Conservation (phyloP, 2,329 filamentous ascomycete species). For the Neopestalotiopsis sp. region DNA sequence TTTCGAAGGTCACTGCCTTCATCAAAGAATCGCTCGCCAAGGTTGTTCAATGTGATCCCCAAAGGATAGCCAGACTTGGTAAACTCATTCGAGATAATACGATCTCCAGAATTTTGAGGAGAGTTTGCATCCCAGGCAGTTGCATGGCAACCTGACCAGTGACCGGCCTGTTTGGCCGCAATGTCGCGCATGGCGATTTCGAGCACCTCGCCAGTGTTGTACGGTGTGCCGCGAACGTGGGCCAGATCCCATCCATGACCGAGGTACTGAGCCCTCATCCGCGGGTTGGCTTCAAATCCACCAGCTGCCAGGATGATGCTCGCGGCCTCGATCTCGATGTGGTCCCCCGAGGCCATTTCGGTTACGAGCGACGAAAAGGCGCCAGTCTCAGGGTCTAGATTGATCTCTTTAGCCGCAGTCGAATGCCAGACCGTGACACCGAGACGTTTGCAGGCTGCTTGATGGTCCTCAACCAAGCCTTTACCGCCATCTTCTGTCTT, state of each 20-base stretch:
- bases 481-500: slow-evolving; percentile 44
- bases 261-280: slow-evolving; percentile 57
- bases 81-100: slow-evolving; percentile 67
- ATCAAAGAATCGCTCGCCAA: slow-evolving; percentile 68
- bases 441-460: slow-evolving; percentile 44
- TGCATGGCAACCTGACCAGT: slow-evolving; percentile 70
- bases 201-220: slow-evolving; percentile 66
- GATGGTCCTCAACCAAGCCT: slow-evolving; percentile 58
- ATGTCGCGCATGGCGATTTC: slow-evolving; percentile 55
- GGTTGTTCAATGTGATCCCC: slow-evolving; percentile 66
- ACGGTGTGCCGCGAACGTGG: slow-evolving; percentile 66
- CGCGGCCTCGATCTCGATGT: background rate
- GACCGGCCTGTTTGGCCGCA: slow-evolving; percentile 56
- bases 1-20: slow-evolving; percentile 70
- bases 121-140: slow-evolving; percentile 71
- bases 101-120: slow-evolving; percentile 58
- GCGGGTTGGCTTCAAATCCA: slow-evolving; percentile 67
- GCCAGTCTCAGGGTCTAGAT: slow-evolving; percentile 31
- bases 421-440: slow-evolving; percentile 53
- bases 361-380: slow-evolving; percentile 5
- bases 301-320: slow-evolving; percentile 62
- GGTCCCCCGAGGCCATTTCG: background rate
- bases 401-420: slow-evolving; percentile 49
- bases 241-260: slow-evolving; percentile 69
- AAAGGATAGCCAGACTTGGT: slow-evolving; percentile 74